Percentiles rank a stretch among this genome's conserved stretches.
phyloP scores from a whole-genome alignment of 2,329 filamentous ascomycete species.

The Fusarium sp. region DNA sequence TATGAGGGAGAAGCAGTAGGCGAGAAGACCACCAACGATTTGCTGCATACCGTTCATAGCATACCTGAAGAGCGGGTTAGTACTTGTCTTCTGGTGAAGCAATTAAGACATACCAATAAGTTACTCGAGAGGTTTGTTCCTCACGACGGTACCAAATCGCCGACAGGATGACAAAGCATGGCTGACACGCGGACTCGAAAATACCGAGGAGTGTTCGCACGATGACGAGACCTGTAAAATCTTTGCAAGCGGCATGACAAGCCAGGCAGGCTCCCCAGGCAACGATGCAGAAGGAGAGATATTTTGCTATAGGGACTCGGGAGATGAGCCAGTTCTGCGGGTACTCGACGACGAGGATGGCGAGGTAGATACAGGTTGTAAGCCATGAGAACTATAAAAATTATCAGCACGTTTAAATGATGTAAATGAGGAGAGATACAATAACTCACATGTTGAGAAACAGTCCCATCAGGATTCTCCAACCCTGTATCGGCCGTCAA shows the following conservation, averaged over 20 bases:
- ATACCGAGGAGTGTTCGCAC: slow-evolving; percentile 77
- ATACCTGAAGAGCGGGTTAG: slow-evolving; percentile 49
- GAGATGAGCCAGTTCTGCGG: slow-evolving; percentile 73
- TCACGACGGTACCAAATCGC: slow-evolving; percentile 79
- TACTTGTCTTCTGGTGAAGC: no score
- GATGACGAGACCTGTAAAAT: slow-evolving; percentile 70
- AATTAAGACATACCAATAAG: slow-evolving; percentile 69
- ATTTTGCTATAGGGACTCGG: slow-evolving; percentile 76
- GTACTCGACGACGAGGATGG: slow-evolving; percentile 78
- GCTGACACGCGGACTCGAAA: slow-evolving; percentile 78
- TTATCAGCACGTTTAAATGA: neutral
- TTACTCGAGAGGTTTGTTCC: slow-evolving; percentile 75
- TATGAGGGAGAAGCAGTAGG: slow-evolving; percentile 72
- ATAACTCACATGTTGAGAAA: slow-evolving; percentile 38
- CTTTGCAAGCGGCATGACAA: slow-evolving; percentile 71
- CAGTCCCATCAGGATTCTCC: slow-evolving; percentile 53
- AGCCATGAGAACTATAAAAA: slow-evolving; percentile 65
- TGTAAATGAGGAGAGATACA: accelerated
- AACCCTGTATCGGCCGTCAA: slow-evolving; percentile 65
- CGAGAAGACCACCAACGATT: slow-evolving; percentile 77
- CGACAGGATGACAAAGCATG: slow-evolving; percentile 75
- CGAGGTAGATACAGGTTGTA: slow-evolving; percentile 80
- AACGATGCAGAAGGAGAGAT: slow-evolving; percentile 73
- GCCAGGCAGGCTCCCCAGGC: slow-evolving; percentile 72
- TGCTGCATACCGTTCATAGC: slow-evolving; percentile 84